These are phyloP conservation scores for Penstemon davidsonii DNA, from an alignment of 257 asterid species.

Conservation along the genomic window DNA sequence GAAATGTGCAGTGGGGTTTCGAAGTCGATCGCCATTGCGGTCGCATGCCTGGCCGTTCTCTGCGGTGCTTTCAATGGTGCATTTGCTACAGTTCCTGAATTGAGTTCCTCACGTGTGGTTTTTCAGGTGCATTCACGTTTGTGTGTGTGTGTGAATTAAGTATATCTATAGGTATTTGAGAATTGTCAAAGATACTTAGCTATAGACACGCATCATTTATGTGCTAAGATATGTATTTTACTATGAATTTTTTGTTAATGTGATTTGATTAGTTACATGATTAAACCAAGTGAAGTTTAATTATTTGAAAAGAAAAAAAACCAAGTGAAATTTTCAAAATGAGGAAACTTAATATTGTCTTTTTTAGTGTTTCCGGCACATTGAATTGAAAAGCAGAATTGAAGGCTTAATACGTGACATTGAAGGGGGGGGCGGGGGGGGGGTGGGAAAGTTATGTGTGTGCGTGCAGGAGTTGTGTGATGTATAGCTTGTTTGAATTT, in stretches of 20 bases:
- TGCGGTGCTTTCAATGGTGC: conserved; percentile 32
- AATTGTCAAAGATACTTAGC: neutral
- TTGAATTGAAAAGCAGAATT: neutral
- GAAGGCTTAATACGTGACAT: neutral
- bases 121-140: conserved; percentile 47
- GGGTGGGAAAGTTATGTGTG: neutral
- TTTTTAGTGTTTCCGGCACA: too few relatives aligned
- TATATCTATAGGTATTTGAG: conserved; percentile 10
- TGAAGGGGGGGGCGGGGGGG: neutral
- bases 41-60: conserved; percentile 33
- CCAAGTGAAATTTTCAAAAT: too few relatives aligned
- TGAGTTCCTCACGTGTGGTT: conserved; percentile 66
- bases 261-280: neutral
- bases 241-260: too few relatives aligned
- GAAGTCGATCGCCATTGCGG: conserved; percentile 32
- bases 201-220: neutral
- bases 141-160: neutral
- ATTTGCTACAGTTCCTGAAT: conserved; percentile 48
- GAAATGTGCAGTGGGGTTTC: conserved; percentile 36
- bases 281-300: neutral
- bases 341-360: neutral
- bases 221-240: too few relatives aligned
- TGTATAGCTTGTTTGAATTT: conserved; percentile 18
- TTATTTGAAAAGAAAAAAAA: neutral
- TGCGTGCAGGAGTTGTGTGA: conserved; percentile 5